phyloP scores from a whole-genome alignment of 1,284 basidiomycete genomes.

The Leccinum angustisporum region DNA sequence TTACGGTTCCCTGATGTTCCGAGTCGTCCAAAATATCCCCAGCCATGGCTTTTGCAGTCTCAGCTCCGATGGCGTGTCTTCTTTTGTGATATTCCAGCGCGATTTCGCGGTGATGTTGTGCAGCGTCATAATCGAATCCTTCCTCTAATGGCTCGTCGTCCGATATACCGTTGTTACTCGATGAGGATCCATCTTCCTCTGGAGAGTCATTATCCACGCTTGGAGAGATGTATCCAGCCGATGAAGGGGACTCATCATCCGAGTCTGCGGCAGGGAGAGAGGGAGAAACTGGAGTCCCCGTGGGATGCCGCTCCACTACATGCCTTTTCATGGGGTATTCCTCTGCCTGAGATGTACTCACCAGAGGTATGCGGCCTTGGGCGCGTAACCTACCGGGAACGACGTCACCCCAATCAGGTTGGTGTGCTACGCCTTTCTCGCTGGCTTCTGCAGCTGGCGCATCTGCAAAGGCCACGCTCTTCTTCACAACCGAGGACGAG shows the following conservation, averaged over 20 bases:
- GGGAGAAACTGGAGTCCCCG: conserved; percentile 24
- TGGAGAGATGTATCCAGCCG: conserved; percentile 30
- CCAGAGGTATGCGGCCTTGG: conserved; percentile 38
- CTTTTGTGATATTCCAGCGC: conserved; percentile 69
- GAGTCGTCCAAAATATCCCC: conserved; percentile 44
- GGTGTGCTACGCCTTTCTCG: conserved; percentile 4
- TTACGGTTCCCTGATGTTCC: conserved; percentile 47
- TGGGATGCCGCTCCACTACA: conserved; percentile 62
- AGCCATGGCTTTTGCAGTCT: conserved; percentile 50
- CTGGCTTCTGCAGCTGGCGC: conserved; percentile 24
- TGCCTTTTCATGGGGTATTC: conserved; percentile 60
- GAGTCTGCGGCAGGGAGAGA: conserved; percentile 37
- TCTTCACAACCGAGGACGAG: conserved; percentile 43
- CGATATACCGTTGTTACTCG: conserved; percentile 27
- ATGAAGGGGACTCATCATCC: conserved; percentile 48
- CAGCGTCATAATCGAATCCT: conserved; percentile 56
- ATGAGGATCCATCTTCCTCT: conserved; percentile 14
- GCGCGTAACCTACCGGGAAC: conserved; percentile 47
- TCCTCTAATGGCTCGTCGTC: conserved; percentile 41
- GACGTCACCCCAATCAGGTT: conserved; percentile 55
- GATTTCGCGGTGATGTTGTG: conserved; percentile 68
- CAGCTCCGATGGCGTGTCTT: conserved; percentile 53
- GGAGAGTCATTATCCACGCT: conserved; percentile 13
- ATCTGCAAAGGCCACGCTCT: conserved; percentile 65
- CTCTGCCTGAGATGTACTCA: conserved; percentile 40